Conservation (phyloP, 78 protist genomes). For the slime mould (Dictyostelium discoideum) region dicty_2.7 NC_007091.3:2965501-2966000, state of each 20-base stretch:
- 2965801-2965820: not conserved
- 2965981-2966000: not conserved
- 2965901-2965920: not conserved
- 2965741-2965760: not conserved
- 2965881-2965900: not conserved
- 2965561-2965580: not conserved
- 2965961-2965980: not conserved
- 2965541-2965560: not conserved
- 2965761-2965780: not conserved
- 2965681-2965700: slow-evolving; percentile 1
- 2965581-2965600: not conserved
- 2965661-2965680: not conserved
- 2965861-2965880: not conserved
- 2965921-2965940: not conserved
- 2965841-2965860: not conserved
- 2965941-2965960: not conserved
- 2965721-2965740: not conserved
- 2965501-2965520: not conserved
- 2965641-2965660: slow-evolving; percentile 2
- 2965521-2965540: not conserved
- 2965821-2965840: not conserved
- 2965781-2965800: not conserved
- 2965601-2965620: not conserved
- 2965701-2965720: not conserved
- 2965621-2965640: not conserved